Conservation (phyloP, 2,329 filamentous ascomycete species). For the Colletotrichum cordylinicola region DNA sequence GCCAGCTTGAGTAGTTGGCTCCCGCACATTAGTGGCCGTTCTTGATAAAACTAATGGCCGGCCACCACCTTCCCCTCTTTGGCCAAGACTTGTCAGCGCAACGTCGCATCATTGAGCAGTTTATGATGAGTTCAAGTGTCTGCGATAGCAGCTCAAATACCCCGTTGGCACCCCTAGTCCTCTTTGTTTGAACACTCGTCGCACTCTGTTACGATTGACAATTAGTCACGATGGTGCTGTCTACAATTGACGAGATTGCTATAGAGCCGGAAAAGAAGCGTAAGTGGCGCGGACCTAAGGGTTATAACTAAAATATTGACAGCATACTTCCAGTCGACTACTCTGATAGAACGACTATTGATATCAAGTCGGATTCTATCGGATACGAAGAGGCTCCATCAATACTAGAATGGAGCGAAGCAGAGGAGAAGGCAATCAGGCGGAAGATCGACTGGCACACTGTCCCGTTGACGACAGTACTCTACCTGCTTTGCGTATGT, state of each 20-base stretch:
- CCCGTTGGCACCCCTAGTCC: background rate
- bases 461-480: slow-evolving; percentile 55
- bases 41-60: background rate
- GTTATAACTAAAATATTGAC: background rate
- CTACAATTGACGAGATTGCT: background rate
- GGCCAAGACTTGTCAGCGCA: background rate
- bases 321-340: background rate
- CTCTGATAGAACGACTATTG: background rate
- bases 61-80: background rate
- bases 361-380: background rate
- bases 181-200: background rate
- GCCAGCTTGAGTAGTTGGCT: background rate
- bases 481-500: slow-evolving; percentile 60
- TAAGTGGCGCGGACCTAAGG: background rate
- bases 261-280: background rate
- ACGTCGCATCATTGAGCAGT: background rate
- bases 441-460: slow-evolving; percentile 59
- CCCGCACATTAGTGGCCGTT: background rate
- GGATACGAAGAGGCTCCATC: background rate
- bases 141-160: background rate
- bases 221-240: background rate
- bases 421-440: slow-evolving; percentile 53
- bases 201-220: too few relatives aligned
- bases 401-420: slow-evolving; percentile 47
- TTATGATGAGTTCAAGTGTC: background rate